A percentile compares a stretch with the other conserved stretches of the same genome.
Conservation (phyloP, 2,329 filamentous ascomycete genomes). For the Mycogone perniciosa region DNA sequence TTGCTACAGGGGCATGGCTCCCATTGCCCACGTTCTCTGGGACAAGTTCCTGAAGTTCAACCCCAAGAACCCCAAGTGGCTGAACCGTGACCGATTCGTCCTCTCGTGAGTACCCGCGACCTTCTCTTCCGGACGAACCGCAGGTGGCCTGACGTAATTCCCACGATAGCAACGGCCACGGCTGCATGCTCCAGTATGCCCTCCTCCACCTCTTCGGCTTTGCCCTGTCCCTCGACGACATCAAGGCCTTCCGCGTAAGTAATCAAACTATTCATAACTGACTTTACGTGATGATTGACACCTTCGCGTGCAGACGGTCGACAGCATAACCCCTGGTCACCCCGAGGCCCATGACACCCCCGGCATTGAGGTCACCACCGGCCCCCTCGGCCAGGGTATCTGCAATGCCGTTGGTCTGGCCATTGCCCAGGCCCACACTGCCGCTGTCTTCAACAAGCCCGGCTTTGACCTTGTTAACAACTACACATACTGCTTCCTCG, state of each 20-base stretch:
- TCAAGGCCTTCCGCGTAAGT: conserved; percentile 94
- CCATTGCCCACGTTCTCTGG: conserved; percentile 91
- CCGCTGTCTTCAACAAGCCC: conserved; percentile 92
- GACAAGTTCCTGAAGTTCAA: conserved; percentile 99
- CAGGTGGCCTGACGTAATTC: conserved; percentile 4
- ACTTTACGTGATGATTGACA: conserved; percentile 9
- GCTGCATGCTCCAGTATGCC: conserved; percentile 99
- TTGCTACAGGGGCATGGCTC: conserved; percentile 67
- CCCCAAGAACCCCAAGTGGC: conserved; percentile 96
- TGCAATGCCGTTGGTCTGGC: conserved; percentile 96
- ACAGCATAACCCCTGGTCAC: conserved; percentile 85
- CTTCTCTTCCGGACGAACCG: neutral
- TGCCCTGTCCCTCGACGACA: conserved; percentile 74
- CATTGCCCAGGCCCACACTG: conserved; percentile 90
- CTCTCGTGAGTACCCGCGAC: conserved; percentile 71
- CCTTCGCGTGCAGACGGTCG: conserved; percentile 36
- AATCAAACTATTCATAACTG: conserved; percentile 2
- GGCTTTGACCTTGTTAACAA: conserved; percentile 88
- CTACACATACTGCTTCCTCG: conserved; percentile 95
- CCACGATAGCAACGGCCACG: conserved; percentile 79
- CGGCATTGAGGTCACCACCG: conserved; percentile 95
- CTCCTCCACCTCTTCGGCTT: conserved; percentile 97
- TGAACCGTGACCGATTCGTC: conserved; percentile 97
- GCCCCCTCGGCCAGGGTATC: conserved; percentile 95
- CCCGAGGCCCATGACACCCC: conserved; percentile 95